Base-by-base conservation (phyloP, 768 basidiomycete species). In the Melanogaster broomeanus region DNA sequence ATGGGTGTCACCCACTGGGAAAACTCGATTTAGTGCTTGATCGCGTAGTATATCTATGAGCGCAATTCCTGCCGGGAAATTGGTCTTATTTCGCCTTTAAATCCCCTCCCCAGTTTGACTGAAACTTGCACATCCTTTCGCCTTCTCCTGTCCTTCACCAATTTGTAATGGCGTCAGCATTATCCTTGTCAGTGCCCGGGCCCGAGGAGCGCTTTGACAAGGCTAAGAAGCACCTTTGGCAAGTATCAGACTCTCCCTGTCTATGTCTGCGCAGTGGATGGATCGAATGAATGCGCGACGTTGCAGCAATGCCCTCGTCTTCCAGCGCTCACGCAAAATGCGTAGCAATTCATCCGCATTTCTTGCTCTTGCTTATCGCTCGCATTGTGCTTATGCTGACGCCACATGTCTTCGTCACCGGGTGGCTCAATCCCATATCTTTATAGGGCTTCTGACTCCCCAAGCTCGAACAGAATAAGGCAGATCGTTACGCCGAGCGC, bases 31-130 rank as follows among this genome's bases (percentile, higher is more conserved):
- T 69, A 65, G 69, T 60, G 58, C 60, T 56, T 71, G 68, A 71
- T 69, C 68, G 60, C 68, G 68, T 71, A 68, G 66, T 71, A 65
- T 69, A 71, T 71, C 69, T 71, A 69, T 65, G 65, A 69, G 61
- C 63, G 69, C 61, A 71, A 71, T 68, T 63, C 67, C 65, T 55
- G 68, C 68, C 65, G 65, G 59, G 48, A 61, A 65, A 63, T 55
- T 52, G 44, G 48, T 49, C 59, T 60, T 45, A 52, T 63, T 47
- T 31, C 52, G 60, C 66, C 55, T 65, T 68, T 70, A 68, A 67
- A 66, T 60, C 53, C 63, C 61, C 52, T 48, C 51, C 55, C 49
- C 55, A 55, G 52, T 60, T 48, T 49, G 57, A 59, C 54, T 57
- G 46, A 55, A 67, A 56, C 51, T 45, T 48, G 50, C 56, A 60